phyloP scores from a whole-genome alignment of 345 rosid species.

The Trapa incisa region DNA sequence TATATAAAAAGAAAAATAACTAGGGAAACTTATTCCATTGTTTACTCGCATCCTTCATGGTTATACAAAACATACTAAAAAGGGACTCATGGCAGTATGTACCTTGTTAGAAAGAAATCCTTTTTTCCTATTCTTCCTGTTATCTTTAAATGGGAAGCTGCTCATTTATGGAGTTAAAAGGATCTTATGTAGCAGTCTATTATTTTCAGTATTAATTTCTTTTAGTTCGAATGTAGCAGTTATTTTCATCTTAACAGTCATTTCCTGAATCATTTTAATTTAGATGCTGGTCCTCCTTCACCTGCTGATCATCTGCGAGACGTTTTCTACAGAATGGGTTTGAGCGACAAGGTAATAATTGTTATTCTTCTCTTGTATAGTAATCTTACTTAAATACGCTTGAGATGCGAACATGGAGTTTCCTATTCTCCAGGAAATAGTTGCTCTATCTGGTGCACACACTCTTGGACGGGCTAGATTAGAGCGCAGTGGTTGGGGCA shows the following conservation, averaged over 20 bases:
- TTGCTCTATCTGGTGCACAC: slow-evolving; percentile 96
- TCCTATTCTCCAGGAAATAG: slow-evolving; percentile 56
- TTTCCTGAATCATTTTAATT: slow-evolving; percentile 3
- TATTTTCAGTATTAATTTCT: background rate
- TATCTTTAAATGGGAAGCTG: background rate
- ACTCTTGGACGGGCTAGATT: slow-evolving; percentile 90
- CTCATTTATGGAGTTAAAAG: background rate
- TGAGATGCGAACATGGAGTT: background rate
- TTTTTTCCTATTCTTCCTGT: background rate
- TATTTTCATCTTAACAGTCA: slow-evolving; percentile 7
- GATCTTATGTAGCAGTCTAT: background rate
- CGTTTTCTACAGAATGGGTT: slow-evolving; percentile 89
- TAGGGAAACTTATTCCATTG: no score
- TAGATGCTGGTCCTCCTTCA: slow-evolving; percentile 86
- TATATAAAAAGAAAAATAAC: no score
- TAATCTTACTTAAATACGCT: background rate
- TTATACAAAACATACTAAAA: background rate
- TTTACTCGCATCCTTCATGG: background rate
- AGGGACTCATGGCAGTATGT: background rate
- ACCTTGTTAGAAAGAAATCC: background rate
- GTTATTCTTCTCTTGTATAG: background rate
- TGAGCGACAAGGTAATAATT: slow-evolving; percentile 57
- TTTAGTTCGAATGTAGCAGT: background rate
- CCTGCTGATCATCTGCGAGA: slow-evolving; percentile 77
- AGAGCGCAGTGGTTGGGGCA: slow-evolving; percentile 96